These are phyloP conservation scores for Irpex sp. DNA, from an alignment of 1,284 basidiomycete species.

Conservation along the genomic window DNA sequence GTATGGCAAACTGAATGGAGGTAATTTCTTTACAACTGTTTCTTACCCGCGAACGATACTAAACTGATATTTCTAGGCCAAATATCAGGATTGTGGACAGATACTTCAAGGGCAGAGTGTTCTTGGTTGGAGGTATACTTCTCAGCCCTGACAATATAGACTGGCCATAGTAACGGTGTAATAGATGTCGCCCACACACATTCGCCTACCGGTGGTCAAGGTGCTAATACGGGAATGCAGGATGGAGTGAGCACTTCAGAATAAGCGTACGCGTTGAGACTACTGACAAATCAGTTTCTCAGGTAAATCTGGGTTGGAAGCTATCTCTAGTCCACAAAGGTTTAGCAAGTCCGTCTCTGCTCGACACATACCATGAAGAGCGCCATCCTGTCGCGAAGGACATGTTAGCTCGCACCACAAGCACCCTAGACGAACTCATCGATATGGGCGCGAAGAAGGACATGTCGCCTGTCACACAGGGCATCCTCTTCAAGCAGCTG, in stretches of 20 bases:
- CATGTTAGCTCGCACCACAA: slow-evolving; percentile 15
- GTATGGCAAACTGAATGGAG: not conserved
- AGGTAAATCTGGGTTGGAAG: slow-evolving; percentile 27
- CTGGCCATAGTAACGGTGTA: no score
- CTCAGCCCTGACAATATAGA: not conserved
- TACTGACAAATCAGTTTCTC: not conserved
- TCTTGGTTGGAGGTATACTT: slow-evolving; percentile 6
- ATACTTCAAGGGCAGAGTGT: slow-evolving; percentile 26
- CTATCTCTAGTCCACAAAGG: slow-evolving; percentile 21
- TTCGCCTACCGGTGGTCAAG: slow-evolving; percentile 12
- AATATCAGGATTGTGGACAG: slow-evolving; percentile 31
- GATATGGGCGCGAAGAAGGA: not conserved
- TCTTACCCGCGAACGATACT: not conserved
- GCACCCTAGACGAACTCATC: not conserved
- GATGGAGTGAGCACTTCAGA: slow-evolving; percentile 7
- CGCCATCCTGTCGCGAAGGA: slow-evolving; percentile 23
- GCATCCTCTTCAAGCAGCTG: slow-evolving; percentile 19
- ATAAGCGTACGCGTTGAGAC: not conserved
- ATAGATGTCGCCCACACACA: not conserved
- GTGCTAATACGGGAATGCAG: slow-evolving; percentile 14
- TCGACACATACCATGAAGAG: slow-evolving; percentile 19
- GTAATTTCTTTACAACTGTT: not conserved
- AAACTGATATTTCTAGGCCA: slow-evolving; percentile 17
- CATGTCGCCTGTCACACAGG: not conserved
- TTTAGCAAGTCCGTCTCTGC: slow-evolving; percentile 12